These are phyloP conservation scores for Pseudogymnoascus sp. DNA, from an alignment of 2,329 filamentous ascomycete genomes.

Conservation along the genomic window DNA sequence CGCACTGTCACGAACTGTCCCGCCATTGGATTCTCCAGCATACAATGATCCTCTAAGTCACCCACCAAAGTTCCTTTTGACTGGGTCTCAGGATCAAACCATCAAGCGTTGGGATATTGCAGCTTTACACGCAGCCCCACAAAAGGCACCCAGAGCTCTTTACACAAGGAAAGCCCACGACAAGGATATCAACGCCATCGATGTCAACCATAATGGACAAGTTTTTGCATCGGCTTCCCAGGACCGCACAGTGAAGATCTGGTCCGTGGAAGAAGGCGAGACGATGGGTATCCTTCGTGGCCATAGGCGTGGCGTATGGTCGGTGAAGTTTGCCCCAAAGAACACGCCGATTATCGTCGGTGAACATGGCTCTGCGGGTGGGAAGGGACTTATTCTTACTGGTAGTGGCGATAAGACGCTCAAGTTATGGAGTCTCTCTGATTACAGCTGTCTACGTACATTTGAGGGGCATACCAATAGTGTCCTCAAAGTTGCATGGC, in stretches of 20 bases:
- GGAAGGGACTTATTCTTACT: slow-evolving; percentile 76
- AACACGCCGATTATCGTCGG: slow-evolving; percentile 65
- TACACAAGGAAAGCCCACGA: slow-evolving; percentile 96
- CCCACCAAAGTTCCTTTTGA: slow-evolving; percentile 77
- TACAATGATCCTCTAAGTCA: slow-evolving; percentile 66
- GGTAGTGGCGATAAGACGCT: slow-evolving; percentile 94
- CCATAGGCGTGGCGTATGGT: slow-evolving; percentile 93
- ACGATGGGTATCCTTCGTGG: slow-evolving; percentile 85
- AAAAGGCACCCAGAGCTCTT: slow-evolving; percentile 53
- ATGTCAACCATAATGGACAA: slow-evolving; percentile 63
- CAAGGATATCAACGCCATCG: slow-evolving; percentile 96
- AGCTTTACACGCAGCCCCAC: slow-evolving; percentile 34
- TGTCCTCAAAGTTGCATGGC: slow-evolving; percentile 87
- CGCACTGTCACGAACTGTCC: slow-evolving; percentile 63
- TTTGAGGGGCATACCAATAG: slow-evolving; percentile 97
- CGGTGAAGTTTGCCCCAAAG: slow-evolving; percentile 78
- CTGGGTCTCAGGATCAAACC: slow-evolving; percentile 90
- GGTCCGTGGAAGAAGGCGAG: slow-evolving; percentile 83
- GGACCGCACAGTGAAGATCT: slow-evolving; percentile 94
- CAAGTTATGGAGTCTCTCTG: slow-evolving; percentile 86
- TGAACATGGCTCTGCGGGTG: slow-evolving; percentile 62
- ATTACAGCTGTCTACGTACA: slow-evolving; percentile 86
- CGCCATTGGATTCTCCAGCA: slow-evolving; percentile 59
- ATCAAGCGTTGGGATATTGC: slow-evolving; percentile 89
- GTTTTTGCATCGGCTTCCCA: slow-evolving; percentile 94